These are phyloP conservation scores for Emmonsiellopsis sp. DNA, from an alignment of 2,329 filamentous ascomycete genomes.

Conservation along the genomic window DNA sequence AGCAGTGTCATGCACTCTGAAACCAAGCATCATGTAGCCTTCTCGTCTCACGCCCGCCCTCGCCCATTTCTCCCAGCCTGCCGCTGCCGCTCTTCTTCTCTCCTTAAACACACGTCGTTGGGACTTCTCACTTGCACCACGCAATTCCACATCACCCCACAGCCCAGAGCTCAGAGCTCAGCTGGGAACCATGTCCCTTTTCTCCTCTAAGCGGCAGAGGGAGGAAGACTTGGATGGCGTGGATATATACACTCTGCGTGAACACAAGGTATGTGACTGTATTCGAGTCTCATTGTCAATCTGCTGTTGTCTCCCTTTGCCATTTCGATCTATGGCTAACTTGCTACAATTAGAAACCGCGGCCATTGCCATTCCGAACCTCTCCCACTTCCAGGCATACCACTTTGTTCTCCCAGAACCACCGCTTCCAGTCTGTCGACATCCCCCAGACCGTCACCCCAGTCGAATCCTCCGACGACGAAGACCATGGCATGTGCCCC, in stretches of 20 bases:
- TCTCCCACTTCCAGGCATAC: slow-evolving; percentile 17
- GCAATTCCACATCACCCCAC: not conserved
- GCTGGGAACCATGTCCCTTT: slow-evolving; percentile 16
- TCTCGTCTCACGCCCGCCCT: not conserved
- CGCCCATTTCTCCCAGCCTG: not conserved
- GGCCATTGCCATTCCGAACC: slow-evolving; percentile 23
- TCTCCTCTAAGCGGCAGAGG: slow-evolving; percentile 19
- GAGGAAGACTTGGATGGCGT: slow-evolving; percentile 36
- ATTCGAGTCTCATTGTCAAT: not conserved
- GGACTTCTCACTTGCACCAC: not conserved
- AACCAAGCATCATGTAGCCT: slow-evolving; percentile 1
- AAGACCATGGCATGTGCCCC: slow-evolving; percentile 9
- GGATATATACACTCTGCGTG: slow-evolving; percentile 6
- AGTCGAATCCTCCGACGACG: slow-evolving; percentile 28
- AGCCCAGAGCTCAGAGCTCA: not conserved
- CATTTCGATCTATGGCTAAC: slow-evolving; percentile 8
- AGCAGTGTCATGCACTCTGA: slow-evolving; percentile 5
- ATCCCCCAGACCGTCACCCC: slow-evolving; percentile 22
- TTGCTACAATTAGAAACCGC: slow-evolving; percentile 20
- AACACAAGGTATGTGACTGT: slow-evolving; percentile 19
- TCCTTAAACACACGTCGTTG: not conserved
- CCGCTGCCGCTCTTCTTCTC: not conserved
- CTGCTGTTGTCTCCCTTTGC: too few relatives aligned
- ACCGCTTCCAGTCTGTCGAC: slow-evolving; percentile 6
- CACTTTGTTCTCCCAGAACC: slow-evolving; percentile 12